These are phyloP conservation scores for Tricholoma sp. DNA, from an alignment of 768 basidiomycete genomes.

Conservation along the genomic window DNA sequence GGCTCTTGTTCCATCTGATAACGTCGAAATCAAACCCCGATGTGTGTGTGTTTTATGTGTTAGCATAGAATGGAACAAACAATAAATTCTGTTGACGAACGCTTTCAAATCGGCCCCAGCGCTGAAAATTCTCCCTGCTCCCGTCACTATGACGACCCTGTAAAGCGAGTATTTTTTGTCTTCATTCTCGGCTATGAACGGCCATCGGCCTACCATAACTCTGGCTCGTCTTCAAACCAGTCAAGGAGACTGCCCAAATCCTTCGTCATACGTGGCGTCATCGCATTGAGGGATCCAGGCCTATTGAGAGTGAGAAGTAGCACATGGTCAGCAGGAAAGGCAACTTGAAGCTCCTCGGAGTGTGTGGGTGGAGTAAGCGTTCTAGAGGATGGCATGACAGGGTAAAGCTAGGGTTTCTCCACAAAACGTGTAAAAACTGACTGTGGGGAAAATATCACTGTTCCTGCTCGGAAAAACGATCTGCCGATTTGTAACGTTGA, in stretches of 20 bases:
- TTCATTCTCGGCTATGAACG: background rate
- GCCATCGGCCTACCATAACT: conserved; percentile 53
- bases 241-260: conserved; percentile 51
- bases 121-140: conserved; percentile 68
- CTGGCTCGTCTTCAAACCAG: conserved; percentile 73
- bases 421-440: background rate
- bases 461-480: background rate
- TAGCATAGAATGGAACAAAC: background rate
- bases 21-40: background rate
- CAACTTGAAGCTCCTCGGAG: conserved; percentile 32
- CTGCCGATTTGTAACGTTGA: background rate
- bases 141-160: conserved; percentile 75
- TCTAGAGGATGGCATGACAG: conserved; percentile 6
- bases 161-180: background rate
- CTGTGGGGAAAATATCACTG: too few relatives aligned
- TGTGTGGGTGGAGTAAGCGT: conserved; percentile 20
- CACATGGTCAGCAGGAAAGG: conserved; percentile 35
- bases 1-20: conserved; percentile 54
- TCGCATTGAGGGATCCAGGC: conserved; percentile 67
- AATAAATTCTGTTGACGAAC: conserved; percentile 33
- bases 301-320: conserved; percentile 51
- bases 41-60: too few relatives aligned
- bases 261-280: conserved; percentile 52
- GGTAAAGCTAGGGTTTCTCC: conserved; percentile 1
- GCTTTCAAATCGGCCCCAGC: conserved; percentile 77